Evolutionary conservation across 2,329 filamentous ascomycete genomes (phyloP).

Genomic region (Lasiodiplodia sp.): DNA sequence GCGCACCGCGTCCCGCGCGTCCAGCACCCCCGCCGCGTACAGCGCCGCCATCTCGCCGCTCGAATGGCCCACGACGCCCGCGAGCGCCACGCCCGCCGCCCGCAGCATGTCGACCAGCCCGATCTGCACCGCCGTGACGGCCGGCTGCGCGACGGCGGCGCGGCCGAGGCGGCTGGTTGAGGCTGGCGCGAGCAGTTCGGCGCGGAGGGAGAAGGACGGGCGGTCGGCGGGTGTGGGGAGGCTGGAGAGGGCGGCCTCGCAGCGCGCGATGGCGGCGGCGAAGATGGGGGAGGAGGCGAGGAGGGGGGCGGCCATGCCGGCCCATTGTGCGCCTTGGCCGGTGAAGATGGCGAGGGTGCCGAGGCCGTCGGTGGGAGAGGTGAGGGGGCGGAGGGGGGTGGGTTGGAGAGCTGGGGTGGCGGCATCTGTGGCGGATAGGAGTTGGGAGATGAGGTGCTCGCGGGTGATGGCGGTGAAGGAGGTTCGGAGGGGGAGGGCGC

Average conservation of each 20-base stretch:
- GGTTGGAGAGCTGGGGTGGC: background rate
- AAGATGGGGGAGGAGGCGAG: background rate
- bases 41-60: constrained; percentile 42
- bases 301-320: constrained; percentile 31
- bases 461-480: background rate
- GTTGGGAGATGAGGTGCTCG: too few relatives aligned
- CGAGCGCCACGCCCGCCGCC: constrained; percentile 38
- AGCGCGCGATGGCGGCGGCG: too few relatives aligned
- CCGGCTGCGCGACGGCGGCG: constrained; percentile 36
- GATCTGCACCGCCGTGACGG: constrained; percentile 39
- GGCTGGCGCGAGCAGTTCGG: constrained; percentile 38
- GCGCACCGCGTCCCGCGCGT: constrained; percentile 35
- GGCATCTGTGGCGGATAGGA: background rate
- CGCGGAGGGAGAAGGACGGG: constrained; percentile 29
- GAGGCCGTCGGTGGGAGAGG: constrained; percentile 19
- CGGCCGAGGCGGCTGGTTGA: constrained; percentile 32
- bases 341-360: constrained; percentile 42
- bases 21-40: constrained; percentile 36
- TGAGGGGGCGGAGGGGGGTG: too few relatives aligned
- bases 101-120: constrained; percentile 38
- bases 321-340: constrained; percentile 43
- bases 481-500: background rate
- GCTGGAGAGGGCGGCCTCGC: constrained; percentile 18
- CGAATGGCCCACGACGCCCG: constrained; percentile 40
- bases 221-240: constrained; percentile 12